Evolutionary conservation across 768 basidiomycete genomes (phyloP).

Genomic region (Termitomyces sp.): DNA sequence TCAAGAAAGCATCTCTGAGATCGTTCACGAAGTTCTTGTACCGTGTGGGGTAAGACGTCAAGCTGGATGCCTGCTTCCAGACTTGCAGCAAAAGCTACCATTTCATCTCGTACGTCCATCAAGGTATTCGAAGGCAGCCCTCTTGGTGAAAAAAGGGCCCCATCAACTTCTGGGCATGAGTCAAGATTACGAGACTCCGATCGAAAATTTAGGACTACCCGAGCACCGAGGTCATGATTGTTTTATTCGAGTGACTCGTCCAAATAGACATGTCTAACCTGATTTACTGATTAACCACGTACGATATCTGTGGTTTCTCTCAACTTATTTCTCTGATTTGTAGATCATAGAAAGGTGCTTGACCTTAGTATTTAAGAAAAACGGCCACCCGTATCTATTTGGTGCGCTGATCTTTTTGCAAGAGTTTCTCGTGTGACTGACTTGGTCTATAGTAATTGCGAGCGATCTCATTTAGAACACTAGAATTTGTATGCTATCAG

Average conservation of each 20-base stretch:
- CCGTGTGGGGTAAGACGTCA: no score
- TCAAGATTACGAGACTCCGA: no score
- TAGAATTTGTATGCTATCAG: neutral
- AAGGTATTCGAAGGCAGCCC: no score
- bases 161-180: neutral
- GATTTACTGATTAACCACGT: neutral
- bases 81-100: no score
- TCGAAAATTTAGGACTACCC: no score
- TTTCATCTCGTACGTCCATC: no score
- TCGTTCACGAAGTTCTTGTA: no score
- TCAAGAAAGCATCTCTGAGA: no score
- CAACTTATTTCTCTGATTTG: neutral
- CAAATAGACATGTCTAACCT: neutral
- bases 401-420: neutral
- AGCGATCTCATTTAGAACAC: neutral
- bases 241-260: neutral
- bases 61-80: no score
- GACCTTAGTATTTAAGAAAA: neutral
- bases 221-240: neutral
- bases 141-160: neutral
- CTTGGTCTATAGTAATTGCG: neutral
- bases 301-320: neutral
- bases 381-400: neutral
- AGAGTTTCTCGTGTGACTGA: neutral
- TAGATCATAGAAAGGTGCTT: no score